Percentiles rank a stretch among this genome's conserved stretches.
Evolutionary conservation across 768 basidiomycete species (phyloP).

Genomic region (Clitopilus hobsonii): DNA sequence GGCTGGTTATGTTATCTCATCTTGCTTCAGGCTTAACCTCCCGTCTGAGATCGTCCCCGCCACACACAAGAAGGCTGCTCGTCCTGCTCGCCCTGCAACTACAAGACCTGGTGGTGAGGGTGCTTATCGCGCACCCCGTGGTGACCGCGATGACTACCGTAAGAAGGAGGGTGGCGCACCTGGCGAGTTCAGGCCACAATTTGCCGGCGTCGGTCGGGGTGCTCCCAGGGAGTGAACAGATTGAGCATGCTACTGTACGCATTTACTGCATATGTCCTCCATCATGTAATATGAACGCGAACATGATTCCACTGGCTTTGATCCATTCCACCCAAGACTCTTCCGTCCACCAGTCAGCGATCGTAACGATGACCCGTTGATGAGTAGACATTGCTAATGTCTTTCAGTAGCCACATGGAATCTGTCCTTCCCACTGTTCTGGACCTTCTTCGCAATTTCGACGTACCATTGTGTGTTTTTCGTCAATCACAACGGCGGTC

Average conservation of each 20-base stretch:
- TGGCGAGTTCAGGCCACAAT: slow-evolving; percentile 86
- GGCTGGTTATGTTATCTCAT: neutral
- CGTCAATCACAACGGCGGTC: no score
- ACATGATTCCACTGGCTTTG: slow-evolving; percentile 10
- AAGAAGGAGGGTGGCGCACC: slow-evolving; percentile 89
- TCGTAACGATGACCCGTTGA: neutral
- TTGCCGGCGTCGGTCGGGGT: slow-evolving; percentile 86
- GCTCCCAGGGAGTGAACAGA: slow-evolving; percentile 60
- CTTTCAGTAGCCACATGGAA: no score
- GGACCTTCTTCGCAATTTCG: no score
- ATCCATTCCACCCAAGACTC: neutral
- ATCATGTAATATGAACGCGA: slow-evolving; percentile 22
- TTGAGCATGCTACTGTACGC: slow-evolving; percentile 9
- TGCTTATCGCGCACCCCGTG: slow-evolving; percentile 59
- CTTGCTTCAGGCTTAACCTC: slow-evolving; percentile 72
- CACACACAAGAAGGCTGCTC: slow-evolving; percentile 95
- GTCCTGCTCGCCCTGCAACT: slow-evolving; percentile 77
- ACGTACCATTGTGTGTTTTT: no score
- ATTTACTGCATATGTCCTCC: slow-evolving; percentile 14
- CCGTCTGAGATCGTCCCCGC: slow-evolving; percentile 94
- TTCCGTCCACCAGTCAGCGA: neutral
- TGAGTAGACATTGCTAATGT: no score
- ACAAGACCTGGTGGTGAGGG: slow-evolving; percentile 71
- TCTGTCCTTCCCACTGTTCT: no score
- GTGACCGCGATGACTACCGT: slow-evolving; percentile 88